Conservation (phyloP, 116 monocot species). For the Papilionanthe hybrid region DNA sequence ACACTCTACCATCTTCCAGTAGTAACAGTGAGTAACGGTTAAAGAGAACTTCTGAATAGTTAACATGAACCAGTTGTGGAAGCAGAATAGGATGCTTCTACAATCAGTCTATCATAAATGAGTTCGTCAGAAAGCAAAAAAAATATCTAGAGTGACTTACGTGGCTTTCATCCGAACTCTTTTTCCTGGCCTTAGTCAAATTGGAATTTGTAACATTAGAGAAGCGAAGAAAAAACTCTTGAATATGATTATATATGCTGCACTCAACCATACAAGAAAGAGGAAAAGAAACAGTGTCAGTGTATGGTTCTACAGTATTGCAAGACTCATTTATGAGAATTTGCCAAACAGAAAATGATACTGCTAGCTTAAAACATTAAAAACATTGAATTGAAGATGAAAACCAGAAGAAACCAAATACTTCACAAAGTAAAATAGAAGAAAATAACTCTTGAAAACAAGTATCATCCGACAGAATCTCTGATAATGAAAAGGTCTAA, state of each 20-base stretch:
- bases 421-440: background rate
- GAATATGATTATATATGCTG: constrained; percentile 67
- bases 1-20: background rate
- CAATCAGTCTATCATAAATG: too few species aligned
- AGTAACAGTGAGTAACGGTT: background rate
- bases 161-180: background rate
- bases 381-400: background rate
- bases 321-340: background rate
- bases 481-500: background rate
- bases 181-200: background rate
- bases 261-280: constrained; percentile 6
- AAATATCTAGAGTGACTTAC: constrained; percentile 5
- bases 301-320: background rate
- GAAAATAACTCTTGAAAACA: background rate
- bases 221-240: constrained; percentile 35
- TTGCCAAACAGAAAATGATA: background rate
- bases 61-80: background rate
- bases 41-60: background rate
- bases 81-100: too few species aligned
- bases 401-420: background rate
- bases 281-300: background rate
- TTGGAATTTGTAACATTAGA: constrained; percentile 13
- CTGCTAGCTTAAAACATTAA: too few species aligned
- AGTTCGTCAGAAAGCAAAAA: background rate
- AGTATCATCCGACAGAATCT: background rate